Base-by-base conservation (phyloP, 768 basidiomycete species). In the Termitomyces sp. region DNA sequence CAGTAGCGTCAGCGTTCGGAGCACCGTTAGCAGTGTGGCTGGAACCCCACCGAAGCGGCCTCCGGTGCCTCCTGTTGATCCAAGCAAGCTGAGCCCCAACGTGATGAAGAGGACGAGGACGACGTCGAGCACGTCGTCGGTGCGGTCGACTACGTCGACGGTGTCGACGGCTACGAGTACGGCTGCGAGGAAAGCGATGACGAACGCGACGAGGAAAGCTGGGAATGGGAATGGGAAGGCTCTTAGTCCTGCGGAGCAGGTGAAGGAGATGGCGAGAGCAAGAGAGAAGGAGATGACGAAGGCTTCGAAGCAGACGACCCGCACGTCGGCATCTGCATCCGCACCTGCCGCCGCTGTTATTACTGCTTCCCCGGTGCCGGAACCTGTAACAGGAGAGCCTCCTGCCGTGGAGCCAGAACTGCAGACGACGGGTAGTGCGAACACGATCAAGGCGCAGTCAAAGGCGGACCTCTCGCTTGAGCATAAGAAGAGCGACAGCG, bases 401-500 rank as follows among this genome's bases (percentile, higher is more conserved):
- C 4, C n/a, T 28, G 45, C 50, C 41, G 49, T 60, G 14, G 66
- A 63, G 20, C 60, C 61, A 26, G 55, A 47, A 9, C 35, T 59
- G 10, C 33, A 48, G 11, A 65, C 63, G n/a, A 66, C 66, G 2
- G 56, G 61, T 35, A 71, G 68, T 49, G 53, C 64, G 1, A 63
- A 63, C 14, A 70, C 60, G 16, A 56, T 68, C 54, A 67, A 69
- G 45, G 67, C 63, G 18, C 65, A 69, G 56, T 57, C 62, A 50
- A 55, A 55, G 20, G 50, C 44, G 16, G 62, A 63, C 44, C 52
- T 69, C 47, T 22, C 66, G 51, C 56, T 66, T 53, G 77, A 79
- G 22, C 76, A 79, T 68, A 77, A 72, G 66, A 80, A 79, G 67
- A 74, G 71, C 20, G 70, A 69, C 20, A 82, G 79, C 55, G 76